Base-by-base conservation (phyloP, 2,329 filamentous ascomycete species). In the Sclerotinia spermophila region DNA sequence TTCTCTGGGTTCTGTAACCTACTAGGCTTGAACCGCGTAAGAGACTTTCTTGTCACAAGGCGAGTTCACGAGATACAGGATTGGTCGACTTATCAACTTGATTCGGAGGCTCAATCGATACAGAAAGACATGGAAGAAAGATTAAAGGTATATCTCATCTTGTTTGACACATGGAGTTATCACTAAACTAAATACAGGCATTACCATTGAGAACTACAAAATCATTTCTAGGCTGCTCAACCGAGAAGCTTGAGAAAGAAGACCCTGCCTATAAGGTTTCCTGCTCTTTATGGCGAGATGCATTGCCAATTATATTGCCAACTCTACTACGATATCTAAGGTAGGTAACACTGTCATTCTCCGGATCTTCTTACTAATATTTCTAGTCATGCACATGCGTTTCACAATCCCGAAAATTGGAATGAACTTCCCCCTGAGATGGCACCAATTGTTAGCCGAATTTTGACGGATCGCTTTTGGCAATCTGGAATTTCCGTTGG, bases 391-490 rank as follows among this genome's bases (percentile, higher is more conserved):
- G 94, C 95, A 0, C 95, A 98, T 81, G 92, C 93, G 1, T 94
- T 96, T 73, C 94, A 97, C 78, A 94, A 97, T 76, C 88, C 92
- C 1, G 84, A 87, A 30, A 96, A 94, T 78, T 99, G 96, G 95
- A 84, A 86, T 15, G 87, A 90, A 44, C 82, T 97, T 24, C 90
- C 94, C 1, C 80, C 84, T 17, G 93, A 96, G 56, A 90, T 96
- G 84, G 90, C 90, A 71, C 83, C 86, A 7, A 88, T 97, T 67
- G 92, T 98, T 53, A 87, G 89, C 58, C 88, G 92, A 33, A 93
- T 98, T 30, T 83, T 99, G 33, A 97, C 94, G 21, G 96, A 99
- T 81, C 87, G 96, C 35, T 99, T 99, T 80, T 99, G 96, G 96
- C 96, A 99, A 83, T 93, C 94, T 10, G 96, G 96, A 15, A 99